These are phyloP conservation scores for Euphorbia pulcherrima DNA, from an alignment of 345 rosid species.

Conservation along the genomic window DNA sequence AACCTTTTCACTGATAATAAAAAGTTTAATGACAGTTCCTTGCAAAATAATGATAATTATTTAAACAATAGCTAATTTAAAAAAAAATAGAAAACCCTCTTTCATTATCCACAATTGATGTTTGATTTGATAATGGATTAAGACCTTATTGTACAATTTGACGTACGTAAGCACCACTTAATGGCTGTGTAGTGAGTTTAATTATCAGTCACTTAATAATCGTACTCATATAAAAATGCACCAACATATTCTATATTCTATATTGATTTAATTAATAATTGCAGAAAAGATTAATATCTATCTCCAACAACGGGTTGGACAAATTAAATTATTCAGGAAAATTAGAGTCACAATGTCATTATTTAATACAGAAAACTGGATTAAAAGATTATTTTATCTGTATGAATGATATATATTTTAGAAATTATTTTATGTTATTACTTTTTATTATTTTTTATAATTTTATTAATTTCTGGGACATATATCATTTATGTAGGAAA, in stretches of 20 bases:
- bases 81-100: conserved; percentile 14
- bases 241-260: conserved; percentile 20
- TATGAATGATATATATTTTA: too few relatives aligned
- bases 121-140: conserved; percentile 36
- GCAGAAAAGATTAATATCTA: neutral
- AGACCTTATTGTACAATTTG: conserved; percentile 22
- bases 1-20: neutral
- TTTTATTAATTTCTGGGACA: too few relatives aligned
- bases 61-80: conserved; percentile 6
- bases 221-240: conserved; percentile 21
- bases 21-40: too few relatives aligned
- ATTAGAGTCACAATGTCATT: neutral
- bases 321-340: neutral
- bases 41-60: neutral
- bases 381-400: too few relatives aligned
- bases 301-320: conserved; percentile 4
- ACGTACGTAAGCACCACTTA: conserved; percentile 33
- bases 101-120: conserved; percentile 30
- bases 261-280: conserved; percentile 12
- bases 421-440: too few relatives aligned
- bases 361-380: too few relatives aligned
- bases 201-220: conserved; percentile 12
- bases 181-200: conserved; percentile 8
- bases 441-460: too few relatives aligned
- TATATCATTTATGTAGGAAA: too few relatives aligned